These are phyloP conservation scores for Piper betle DNA, from an alignment of 164 flowering plant genomes.

Conservation along the genomic window DNA sequence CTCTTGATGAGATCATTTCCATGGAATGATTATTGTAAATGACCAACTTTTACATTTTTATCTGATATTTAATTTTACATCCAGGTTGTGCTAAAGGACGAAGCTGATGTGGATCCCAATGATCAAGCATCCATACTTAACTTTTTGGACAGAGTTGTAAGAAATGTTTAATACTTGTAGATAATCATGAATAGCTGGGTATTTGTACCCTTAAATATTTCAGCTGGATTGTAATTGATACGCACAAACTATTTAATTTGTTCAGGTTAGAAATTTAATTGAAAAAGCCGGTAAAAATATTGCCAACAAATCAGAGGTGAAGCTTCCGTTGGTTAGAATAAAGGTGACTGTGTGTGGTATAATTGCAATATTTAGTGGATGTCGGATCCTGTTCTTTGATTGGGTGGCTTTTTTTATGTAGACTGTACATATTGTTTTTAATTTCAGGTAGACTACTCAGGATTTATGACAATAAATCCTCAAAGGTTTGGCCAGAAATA, in stretches of 20 bases:
- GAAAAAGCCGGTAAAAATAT: constrained; percentile 41
- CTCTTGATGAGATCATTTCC: background rate
- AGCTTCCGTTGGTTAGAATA: constrained; percentile 76
- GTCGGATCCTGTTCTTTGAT: background rate
- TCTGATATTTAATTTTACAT: background rate
- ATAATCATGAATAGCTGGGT: background rate
- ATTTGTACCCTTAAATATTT: background rate
- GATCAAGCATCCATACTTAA: constrained; percentile 87
- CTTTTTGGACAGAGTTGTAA: constrained; percentile 85
- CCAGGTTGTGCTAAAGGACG: constrained; percentile 84
- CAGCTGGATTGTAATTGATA: background rate
- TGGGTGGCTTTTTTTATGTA: background rate
- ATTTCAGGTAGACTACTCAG: constrained; percentile 90
- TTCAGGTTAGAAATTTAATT: constrained; percentile 69
- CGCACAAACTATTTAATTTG: constrained; percentile 1
- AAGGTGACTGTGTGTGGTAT: constrained; percentile 37
- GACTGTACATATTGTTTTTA: constrained; percentile 3
- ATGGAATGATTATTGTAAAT: background rate
- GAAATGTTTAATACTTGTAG: background rate
- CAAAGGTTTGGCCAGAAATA: constrained; percentile 97
- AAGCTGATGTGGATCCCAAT: constrained; percentile 72
- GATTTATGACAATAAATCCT: constrained; percentile 96
- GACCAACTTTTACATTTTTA: background rate
- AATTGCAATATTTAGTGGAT: no score
- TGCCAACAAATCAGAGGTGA: constrained; percentile 36